phyloP scores from a whole-genome alignment of 805 yeast species.

The Saccharomycopsis sp. region DNA sequence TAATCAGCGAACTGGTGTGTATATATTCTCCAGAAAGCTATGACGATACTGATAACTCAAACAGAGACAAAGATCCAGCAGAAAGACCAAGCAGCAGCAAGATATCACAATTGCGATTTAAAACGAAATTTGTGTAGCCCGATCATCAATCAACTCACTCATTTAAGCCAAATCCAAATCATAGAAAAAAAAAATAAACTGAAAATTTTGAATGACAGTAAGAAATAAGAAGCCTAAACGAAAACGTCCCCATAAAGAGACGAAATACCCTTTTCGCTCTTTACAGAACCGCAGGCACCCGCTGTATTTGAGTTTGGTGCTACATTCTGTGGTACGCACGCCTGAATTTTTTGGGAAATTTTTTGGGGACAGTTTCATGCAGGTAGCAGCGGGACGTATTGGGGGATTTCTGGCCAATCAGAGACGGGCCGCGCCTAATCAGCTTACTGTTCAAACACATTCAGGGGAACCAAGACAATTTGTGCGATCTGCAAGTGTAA shows the following conservation, averaged over 20 bases:
- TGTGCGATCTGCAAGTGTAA: not conserved
- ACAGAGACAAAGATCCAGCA: no score
- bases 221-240: not conserved
- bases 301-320: not conserved
- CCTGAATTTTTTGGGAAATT: no score
- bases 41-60: not conserved
- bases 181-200: not conserved
- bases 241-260: not conserved
- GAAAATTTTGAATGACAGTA: not conserved
- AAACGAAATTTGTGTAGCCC: not conserved
- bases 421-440: not conserved
- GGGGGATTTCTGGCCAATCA: not conserved
- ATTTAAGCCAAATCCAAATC: not conserved
- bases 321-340: not conserved
- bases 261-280: not conserved
- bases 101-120: not conserved
- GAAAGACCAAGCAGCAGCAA: no score
- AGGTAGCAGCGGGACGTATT: no score
- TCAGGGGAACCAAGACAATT: not conserved
- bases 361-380: no score
- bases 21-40: not conserved
- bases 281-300: not conserved
- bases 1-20: not conserved
- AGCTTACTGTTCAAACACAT: not conserved
- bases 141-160: not conserved